These are phyloP conservation scores for Smithsoniella earleae DNA, from an alignment of 163 green algal species.

Conservation along the genomic window DNA sequence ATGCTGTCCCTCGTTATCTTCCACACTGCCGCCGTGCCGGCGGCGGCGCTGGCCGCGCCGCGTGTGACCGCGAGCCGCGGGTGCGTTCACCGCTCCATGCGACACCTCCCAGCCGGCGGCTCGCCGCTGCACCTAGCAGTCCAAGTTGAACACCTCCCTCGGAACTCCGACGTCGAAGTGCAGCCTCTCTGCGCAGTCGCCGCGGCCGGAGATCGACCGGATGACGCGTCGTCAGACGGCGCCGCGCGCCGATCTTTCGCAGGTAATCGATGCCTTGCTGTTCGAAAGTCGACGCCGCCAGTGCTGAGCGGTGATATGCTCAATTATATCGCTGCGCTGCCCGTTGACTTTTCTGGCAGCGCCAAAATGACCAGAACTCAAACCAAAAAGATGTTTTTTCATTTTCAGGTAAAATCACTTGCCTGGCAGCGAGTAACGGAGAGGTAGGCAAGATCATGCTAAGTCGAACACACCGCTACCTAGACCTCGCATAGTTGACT, in stretches of 20 bases:
- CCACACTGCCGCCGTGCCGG: neutral
- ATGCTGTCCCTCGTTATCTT: neutral
- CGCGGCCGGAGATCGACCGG: neutral
- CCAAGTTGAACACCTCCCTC: neutral
- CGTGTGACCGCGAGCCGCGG: neutral
- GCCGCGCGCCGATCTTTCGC: too few species aligned
- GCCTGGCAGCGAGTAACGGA: too few species aligned
- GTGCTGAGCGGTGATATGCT: neutral
- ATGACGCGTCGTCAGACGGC: too few species aligned
- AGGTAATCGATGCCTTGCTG: too few species aligned
- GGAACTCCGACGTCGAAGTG: slow-evolving; percentile 6
- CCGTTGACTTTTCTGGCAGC: too few species aligned
- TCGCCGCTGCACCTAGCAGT: neutral
- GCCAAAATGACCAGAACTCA: too few species aligned
- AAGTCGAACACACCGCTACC: too few species aligned
- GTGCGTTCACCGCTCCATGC: neutral
- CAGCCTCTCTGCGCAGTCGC: neutral
- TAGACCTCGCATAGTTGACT: too few species aligned
- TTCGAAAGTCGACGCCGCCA: neutral
- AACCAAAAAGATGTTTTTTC: too few species aligned
- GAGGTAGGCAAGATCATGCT: too few species aligned
- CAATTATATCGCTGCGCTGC: too few species aligned
- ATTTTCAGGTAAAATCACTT: too few species aligned
- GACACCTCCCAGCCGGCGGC: neutral
- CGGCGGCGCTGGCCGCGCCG: neutral